Percentiles rank a stretch among this genome's conserved stretches.
Evolutionary conservation across 2,329 filamentous ascomycete genomes (phyloP).

Genomic region (Aspergillus calidoustus): DNA sequence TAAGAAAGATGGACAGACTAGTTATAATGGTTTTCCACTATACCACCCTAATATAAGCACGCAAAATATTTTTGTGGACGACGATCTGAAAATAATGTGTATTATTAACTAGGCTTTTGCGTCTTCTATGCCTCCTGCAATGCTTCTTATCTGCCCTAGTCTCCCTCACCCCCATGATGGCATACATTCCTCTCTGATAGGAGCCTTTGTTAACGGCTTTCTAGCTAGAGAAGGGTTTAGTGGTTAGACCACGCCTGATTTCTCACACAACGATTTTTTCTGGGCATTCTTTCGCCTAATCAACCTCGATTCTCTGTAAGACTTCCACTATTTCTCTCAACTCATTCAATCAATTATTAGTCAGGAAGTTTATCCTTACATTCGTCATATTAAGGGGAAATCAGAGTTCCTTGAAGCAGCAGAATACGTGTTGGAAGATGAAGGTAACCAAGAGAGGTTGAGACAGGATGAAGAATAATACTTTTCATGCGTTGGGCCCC

Average conservation of each 20-base stretch:
- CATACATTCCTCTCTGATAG: constrained; percentile 13
- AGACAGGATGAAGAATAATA: background rate
- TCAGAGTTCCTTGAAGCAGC: background rate
- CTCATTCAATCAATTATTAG: background rate
- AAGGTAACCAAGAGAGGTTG: background rate
- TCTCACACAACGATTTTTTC: background rate
- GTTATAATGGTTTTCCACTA: no score
- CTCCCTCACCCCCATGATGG: constrained; percentile 30
- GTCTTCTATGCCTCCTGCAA: constrained; percentile 26
- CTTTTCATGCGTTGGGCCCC: background rate
- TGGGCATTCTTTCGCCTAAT: background rate
- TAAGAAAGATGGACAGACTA: no score
- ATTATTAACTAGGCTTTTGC: constrained; percentile 38
- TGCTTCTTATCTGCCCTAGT: constrained; percentile 27
- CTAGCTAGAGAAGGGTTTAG: background rate
- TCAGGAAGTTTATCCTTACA: background rate
- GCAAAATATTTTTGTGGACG: constrained; percentile 45
- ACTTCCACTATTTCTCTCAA: background rate
- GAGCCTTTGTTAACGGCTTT: constrained; percentile 19
- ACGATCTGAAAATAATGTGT: constrained; percentile 38
- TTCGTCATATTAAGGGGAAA: background rate
- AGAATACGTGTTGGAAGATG: background rate
- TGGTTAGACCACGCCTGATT: background rate
- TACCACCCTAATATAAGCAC: constrained; percentile 26
- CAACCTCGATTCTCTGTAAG: background rate